Evolutionary conservation across 306 rosid species (phyloP), one percentile per base, ranked within the genome.

Genomic region (Rubus parviflorus): DNA sequence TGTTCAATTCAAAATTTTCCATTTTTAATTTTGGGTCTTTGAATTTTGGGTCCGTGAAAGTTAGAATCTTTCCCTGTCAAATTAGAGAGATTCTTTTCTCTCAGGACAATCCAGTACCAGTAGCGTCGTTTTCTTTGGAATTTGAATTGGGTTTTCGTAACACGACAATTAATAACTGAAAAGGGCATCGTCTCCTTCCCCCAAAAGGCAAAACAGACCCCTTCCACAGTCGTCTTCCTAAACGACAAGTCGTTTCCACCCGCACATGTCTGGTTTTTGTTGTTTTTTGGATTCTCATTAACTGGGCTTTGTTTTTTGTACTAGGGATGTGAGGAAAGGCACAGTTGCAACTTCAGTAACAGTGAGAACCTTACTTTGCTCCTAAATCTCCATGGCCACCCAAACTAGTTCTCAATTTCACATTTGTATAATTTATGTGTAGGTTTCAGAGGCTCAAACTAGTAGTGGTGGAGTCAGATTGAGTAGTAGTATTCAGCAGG

Each of bases 401-500:
- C 35, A 30, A 30, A 30, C 35, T 30, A 56, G 30, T 12, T 58
- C 0, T 9, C 38, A 4, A 14, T 11, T 6, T 35, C 35, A 19
- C 15, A 6, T 3, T 58, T 40, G 25, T 17, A 49, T 41, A 1
- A 12, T 12, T 0, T 22, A 10, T 65, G 46, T 38, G 19, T 73
- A 89, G 91, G 72, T 77, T 53, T 80, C 77, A 15, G 51, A 68
- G 65, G 74, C 70, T 49, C 80, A 81, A 79, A 79, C 41, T 23
- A 52, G 53, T 60, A 81, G 78, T 40, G 37, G 16, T 6, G 45
- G 47, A 74, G 48, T 15, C 63, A 62, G 84, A 71, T 69, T 70
- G 20, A 79, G 80, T 56, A 75, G 79, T 67, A 79, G 81, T 61
- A 79, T 86, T 67, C 86, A 82, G 67, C 91, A 81, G 68, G 90